Evolutionary conservation across 2,329 filamentous ascomycete species (phyloP).

Genomic region (Fusarium lyarnte): DNA sequence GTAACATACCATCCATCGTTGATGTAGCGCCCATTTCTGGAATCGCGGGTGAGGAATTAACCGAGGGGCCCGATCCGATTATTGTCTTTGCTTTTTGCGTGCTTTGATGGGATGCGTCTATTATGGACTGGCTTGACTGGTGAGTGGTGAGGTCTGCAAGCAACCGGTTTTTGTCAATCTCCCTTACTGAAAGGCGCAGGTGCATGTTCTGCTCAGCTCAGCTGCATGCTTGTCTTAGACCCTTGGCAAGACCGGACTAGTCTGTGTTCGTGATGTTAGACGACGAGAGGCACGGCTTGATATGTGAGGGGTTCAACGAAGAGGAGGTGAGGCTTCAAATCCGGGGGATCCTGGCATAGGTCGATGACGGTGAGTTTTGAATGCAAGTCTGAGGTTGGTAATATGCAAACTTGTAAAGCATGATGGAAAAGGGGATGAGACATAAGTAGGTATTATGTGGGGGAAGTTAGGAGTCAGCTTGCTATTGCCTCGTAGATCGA

Average conservation of each 20-base stretch:
- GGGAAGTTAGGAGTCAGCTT: background rate
- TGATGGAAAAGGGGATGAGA: slow-evolving; percentile 22
- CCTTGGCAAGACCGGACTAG: slow-evolving; percentile 8
- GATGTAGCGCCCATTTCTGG: slow-evolving; percentile 2
- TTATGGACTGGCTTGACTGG: background rate
- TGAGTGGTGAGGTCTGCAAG: background rate
- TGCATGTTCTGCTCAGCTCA: background rate
- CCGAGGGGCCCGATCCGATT: slow-evolving; percentile 26
- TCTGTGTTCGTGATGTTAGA: background rate
- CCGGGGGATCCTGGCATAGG: slow-evolving; percentile 9
- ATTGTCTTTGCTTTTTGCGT: slow-evolving; percentile 22
- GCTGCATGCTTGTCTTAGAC: slow-evolving; percentile 31
- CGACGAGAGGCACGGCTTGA: background rate
- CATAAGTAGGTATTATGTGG: background rate
- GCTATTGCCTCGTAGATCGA: background rate
- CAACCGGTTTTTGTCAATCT: slow-evolving; percentile 12
- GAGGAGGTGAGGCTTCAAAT: slow-evolving; percentile 21
- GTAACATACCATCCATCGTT: background rate
- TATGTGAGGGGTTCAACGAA: slow-evolving; percentile 27
- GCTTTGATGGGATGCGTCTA: slow-evolving; percentile 6
- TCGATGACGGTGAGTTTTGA: slow-evolving; percentile 2
- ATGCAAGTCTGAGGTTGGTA: background rate
- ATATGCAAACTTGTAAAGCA: background rate
- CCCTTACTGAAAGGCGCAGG: slow-evolving; percentile 13
- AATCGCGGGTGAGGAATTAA: slow-evolving; percentile 6